Evolutionary conservation across 208 protist species (phyloP), one percentile per base, ranked within the genome.

Genomic region (Leishmania tropica): DNA sequence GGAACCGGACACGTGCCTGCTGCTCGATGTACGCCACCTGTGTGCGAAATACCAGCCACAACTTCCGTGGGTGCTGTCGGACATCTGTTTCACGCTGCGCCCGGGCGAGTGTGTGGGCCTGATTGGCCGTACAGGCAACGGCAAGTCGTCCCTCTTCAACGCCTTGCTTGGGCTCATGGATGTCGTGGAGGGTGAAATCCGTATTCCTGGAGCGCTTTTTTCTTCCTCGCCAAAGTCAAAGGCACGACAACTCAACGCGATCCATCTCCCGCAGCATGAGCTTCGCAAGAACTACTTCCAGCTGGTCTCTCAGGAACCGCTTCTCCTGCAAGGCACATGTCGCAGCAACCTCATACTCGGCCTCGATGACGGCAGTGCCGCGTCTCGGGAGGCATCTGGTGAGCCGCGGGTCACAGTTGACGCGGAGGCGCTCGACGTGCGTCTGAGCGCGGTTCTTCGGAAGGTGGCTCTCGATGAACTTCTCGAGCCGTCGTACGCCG

Each of bases 291-390:
- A 80, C 42, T 91, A 90, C 65, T 93, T 99, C 42, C 82, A 96
- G 64, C 99, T 99, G 62, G 99, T 99, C 79, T 99, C 99, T 31
- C 99, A 99, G 93, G 98, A 99, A 80, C 98, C 99, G 42, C 83
- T 99, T 37, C 87, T 99, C 42, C 97, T 99, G 75, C 83, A 91
- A 11, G 99, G 98, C 80, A 98, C 98, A 45, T 83, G 99, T 5
- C 88, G 99, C 79, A 92, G 80, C 42, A 99, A 99, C 89, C 83
- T 99, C 75, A 75, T 93, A 28, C 84, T 94, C 64, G 91, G 91
- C 45, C 78, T 86, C 70, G 87, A 85, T 35, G 79, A 83, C 56
- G 70, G 68, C 31, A 53, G n/a, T 2, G 54, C 51, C 42, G 74
- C 54, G 40, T 37, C 67, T 48, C 35, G 40, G 40, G 40, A 48